Percentiles rank a stretch among this genome's conserved stretches.
These are phyloP conservation scores for Takashimella koratensis DNA, from an alignment of 1,284 basidiomycete genomes.

Conservation along the genomic window DNA sequence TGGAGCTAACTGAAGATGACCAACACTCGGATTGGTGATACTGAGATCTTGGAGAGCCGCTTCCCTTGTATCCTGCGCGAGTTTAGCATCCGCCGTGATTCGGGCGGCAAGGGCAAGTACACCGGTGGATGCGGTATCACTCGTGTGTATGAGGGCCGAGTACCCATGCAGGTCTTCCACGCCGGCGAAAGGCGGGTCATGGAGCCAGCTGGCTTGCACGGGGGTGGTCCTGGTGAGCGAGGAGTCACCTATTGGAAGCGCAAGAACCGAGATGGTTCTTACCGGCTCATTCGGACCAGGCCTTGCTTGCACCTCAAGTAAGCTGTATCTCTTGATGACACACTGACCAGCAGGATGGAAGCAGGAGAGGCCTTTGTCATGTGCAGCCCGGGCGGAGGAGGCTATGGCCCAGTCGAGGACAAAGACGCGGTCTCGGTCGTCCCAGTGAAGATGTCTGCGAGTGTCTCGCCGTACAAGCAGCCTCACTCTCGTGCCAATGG, in stretches of 20 bases:
- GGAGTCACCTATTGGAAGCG: conserved; percentile 34
- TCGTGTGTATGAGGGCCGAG: conserved; percentile 81
- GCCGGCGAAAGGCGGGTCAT: conserved; percentile 29
- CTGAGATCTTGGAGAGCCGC: conserved; percentile 50
- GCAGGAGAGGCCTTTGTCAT: conserved; percentile 30
- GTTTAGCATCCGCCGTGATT: conserved; percentile 73
- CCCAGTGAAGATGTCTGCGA: background rate
- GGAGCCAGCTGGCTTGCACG: conserved; percentile 30
- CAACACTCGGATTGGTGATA: conserved; percentile 86
- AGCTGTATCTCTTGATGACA: too few species aligned
- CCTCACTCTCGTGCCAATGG: conserved; percentile 3
- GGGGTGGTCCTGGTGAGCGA: conserved; percentile 24
- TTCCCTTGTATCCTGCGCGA: conserved; percentile 80
- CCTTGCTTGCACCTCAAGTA: background rate
- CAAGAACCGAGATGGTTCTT: conserved; percentile 61
- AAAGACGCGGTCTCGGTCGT: background rate
- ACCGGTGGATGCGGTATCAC: conserved; percentile 82
- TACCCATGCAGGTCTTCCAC: conserved; percentile 50
- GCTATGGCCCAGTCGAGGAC: conserved; percentile 13
- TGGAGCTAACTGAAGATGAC: conserved; percentile 69
- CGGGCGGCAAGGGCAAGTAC: conserved; percentile 74
- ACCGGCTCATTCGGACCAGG: background rate
- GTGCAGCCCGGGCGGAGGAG: conserved; percentile 39
- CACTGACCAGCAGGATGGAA: conserved; percentile 16
- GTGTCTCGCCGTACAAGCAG: background rate